A percentile compares a stretch with the other conserved stretches of the same genome.
Evolutionary conservation across 2,329 filamentous ascomycete species (phyloP).

Genomic region (Alternaria gansuensis): DNA sequence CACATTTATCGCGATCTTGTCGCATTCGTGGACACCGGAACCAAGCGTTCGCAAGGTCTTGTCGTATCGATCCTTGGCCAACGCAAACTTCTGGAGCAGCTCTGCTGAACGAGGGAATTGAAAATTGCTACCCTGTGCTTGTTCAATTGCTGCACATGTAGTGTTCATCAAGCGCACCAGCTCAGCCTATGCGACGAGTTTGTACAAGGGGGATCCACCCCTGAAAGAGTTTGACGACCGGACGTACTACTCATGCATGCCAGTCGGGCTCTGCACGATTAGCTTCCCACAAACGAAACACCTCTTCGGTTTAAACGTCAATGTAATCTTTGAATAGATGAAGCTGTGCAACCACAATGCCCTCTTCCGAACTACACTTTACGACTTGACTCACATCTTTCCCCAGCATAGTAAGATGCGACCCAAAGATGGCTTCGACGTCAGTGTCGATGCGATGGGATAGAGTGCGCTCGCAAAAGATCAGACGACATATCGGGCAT

Average conservation of each 20-base stretch:
- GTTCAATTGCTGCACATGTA: background rate
- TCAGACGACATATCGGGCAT: slow-evolving; percentile 19
- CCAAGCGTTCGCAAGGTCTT: slow-evolving; percentile 9
- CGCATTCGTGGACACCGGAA: slow-evolving; percentile 8
- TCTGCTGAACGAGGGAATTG: slow-evolving; percentile 13
- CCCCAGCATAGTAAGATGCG: slow-evolving; percentile 8
- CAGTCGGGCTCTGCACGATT: slow-evolving; percentile 19
- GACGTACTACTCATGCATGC: slow-evolving; percentile 13
- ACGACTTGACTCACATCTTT: slow-evolving; percentile 8
- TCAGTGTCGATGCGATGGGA: slow-evolving; percentile 23
- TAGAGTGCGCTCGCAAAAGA: slow-evolving; percentile 16
- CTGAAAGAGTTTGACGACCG: slow-evolving; percentile 18
- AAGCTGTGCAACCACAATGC: slow-evolving; percentile 20
- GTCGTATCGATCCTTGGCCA: slow-evolving; percentile 19
- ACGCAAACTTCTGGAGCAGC: slow-evolving; percentile 18
- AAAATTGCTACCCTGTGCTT: background rate
- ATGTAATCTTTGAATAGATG: slow-evolving; percentile 27
- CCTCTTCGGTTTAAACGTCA: slow-evolving; percentile 21
- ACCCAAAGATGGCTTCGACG: slow-evolving; percentile 23
- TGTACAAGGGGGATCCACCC: slow-evolving; percentile 16
- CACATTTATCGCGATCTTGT: slow-evolving; percentile 22
- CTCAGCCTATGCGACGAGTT: slow-evolving; percentile 26
- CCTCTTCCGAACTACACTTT: slow-evolving; percentile 20
- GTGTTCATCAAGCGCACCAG: slow-evolving; percentile 25
- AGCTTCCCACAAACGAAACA: slow-evolving; percentile 12